Percentiles rank a stretch among this genome's conserved stretches.
Evolutionary conservation across 2,329 filamentous ascomycete genomes (phyloP).

Genomic region (Colletotrichum shisoi): DNA sequence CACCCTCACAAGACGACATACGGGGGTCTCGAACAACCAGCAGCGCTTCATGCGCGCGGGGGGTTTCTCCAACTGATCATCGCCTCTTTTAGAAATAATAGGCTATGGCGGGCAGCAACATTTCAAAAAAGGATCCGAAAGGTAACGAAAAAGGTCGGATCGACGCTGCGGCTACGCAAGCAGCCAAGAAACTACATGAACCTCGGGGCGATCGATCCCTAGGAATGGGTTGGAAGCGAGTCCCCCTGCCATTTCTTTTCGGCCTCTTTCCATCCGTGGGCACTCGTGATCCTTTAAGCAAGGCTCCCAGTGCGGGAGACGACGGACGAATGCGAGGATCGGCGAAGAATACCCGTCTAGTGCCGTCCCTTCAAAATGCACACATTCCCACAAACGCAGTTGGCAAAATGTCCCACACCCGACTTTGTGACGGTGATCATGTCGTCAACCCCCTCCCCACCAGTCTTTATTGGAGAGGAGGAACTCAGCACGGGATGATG

Average conservation of each 20-base stretch:
- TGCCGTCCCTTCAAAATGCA: neutral
- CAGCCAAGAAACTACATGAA: constrained; percentile 13
- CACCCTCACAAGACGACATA: constrained; percentile 27
- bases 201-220: constrained; percentile 26
- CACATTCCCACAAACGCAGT: neutral
- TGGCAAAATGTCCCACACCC: neutral
- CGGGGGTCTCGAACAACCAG: neutral
- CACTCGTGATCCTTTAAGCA: neutral
- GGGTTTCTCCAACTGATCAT: constrained; percentile 32
- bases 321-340: neutral
- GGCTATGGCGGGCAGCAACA: neutral
- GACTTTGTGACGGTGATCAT: constrained; percentile 11
- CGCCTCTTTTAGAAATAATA: neutral
- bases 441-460: constrained; percentile 5
- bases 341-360: neutral
- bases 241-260: neutral
- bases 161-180: constrained; percentile 29
- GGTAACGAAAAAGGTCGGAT: constrained; percentile 12
- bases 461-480: neutral
- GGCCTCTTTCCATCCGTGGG: neutral
- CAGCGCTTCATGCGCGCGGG: constrained; percentile 7
- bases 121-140: neutral
- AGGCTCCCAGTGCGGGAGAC: constrained; percentile 1
- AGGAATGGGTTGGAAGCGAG: constrained; percentile 2
- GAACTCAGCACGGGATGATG: neutral